Evolutionary conservation across 2,329 filamentous ascomycete genomes (phyloP).

Genomic region (Penicillium aurantiogriseum): DNA sequence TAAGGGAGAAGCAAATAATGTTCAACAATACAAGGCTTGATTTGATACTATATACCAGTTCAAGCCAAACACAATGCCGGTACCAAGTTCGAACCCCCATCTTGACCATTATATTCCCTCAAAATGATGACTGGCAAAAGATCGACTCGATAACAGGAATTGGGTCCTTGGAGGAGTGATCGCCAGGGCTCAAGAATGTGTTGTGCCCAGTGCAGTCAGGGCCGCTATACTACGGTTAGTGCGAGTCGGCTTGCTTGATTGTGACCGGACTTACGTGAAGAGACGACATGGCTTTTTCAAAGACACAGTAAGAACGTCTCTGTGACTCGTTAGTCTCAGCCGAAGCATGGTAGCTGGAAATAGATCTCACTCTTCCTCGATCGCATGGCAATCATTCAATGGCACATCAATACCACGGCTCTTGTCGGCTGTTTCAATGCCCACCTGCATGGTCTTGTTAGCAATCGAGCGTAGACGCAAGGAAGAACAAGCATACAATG

Average conservation of each 20-base stretch:
- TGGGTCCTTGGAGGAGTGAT: conserved; percentile 23
- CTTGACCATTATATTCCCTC: neutral
- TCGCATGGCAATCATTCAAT: conserved; percentile 22
- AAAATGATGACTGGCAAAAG: conserved; percentile 20
- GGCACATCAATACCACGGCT: conserved; percentile 22
- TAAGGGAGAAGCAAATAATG: neutral
- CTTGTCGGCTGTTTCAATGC: conserved; percentile 19
- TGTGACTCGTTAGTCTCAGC: conserved; percentile 1
- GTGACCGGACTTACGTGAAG: conserved; percentile 21
- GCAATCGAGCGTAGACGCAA: neutral
- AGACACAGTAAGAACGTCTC: conserved; percentile 23
- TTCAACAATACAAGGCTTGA: neutral
- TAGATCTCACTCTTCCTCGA: conserved; percentile 24
- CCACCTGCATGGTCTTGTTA: conserved; percentile 17
- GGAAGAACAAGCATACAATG: conserved; percentile 3
- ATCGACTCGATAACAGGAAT: conserved; percentile 24
- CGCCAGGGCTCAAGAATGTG: conserved; percentile 21
- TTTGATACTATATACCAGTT: neutral
- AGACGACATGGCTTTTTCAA: conserved; percentile 25
- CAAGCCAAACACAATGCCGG: neutral
- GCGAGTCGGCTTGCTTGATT: neutral
- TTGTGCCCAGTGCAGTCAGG: conserved; percentile 24
- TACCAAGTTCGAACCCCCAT: neutral
- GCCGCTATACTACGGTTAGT: conserved; percentile 10
- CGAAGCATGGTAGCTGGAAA: neutral